phyloP scores from a whole-genome alignment of 495 filamentous ascomycete genomes.

The Haplographium delicatum region DNA sequence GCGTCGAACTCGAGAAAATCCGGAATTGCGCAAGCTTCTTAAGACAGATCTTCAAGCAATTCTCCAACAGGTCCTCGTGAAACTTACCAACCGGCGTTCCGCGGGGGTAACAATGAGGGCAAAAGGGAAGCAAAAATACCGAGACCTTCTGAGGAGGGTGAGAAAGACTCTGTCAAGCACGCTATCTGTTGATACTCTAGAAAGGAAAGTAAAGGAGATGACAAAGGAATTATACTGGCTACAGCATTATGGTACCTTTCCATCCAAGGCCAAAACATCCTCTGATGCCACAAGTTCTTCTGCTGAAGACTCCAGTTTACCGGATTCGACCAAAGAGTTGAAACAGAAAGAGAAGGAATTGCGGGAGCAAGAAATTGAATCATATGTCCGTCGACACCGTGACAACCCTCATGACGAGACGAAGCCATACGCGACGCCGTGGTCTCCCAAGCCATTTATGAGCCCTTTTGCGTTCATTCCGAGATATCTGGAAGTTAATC shows the following conservation, averaged over 20 bases:
- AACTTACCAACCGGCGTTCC: too few relatives aligned
- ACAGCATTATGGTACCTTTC: not conserved
- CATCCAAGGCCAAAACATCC: too few relatives aligned
- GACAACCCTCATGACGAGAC: constrained; percentile 69
- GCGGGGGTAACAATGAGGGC: constrained; percentile 43
- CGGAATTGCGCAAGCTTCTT: not conserved
- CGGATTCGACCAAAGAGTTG: not conserved
- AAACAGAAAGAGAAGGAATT: constrained; percentile 17
- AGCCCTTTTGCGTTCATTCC: constrained; percentile 90
- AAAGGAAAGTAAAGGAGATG: not conserved
- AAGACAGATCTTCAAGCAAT: constrained; percentile 41
- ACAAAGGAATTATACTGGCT: constrained; percentile 30
- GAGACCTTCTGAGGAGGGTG: constrained; percentile 45
- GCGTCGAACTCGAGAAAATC: not conserved
- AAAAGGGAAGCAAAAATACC: constrained; percentile 57
- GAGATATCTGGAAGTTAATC: constrained; percentile 93
- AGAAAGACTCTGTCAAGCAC: not conserved
- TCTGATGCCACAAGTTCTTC: too few relatives aligned
- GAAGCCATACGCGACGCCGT: constrained; percentile 89
- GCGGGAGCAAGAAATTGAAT: constrained; percentile 32
- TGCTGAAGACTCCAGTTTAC: not conserved
- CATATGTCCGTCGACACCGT: constrained; percentile 48
- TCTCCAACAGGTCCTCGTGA: not conserved
- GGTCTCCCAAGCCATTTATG: constrained; percentile 85
- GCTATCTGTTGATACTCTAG: not conserved